Evolutionary conservation across 805 yeast species (phyloP).

Genomic region (Yarrowia keelungensis): DNA sequence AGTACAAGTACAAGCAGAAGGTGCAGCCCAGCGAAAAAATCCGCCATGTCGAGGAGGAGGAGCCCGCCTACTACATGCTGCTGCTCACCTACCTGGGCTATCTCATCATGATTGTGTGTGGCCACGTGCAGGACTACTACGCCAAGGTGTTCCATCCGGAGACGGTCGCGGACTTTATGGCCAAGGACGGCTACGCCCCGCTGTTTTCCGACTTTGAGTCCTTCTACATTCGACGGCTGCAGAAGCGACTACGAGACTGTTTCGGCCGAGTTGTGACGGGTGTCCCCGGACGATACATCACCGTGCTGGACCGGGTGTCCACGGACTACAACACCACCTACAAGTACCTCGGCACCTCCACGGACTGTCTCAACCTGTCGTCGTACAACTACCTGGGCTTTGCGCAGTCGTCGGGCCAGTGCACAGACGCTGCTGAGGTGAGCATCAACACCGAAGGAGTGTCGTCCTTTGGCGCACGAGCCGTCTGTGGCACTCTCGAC

Average conservation of each 20-base stretch:
- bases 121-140: conserved; percentile 88
- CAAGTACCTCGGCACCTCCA: conserved; percentile 75
- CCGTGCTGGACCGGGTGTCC: conserved; percentile 80
- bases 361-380: conserved; percentile 82
- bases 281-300: conserved; percentile 92
- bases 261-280: conserved; percentile 96
- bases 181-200: conserved; percentile 91
- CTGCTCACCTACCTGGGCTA: conserved; percentile 86
- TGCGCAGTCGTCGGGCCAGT: conserved; percentile 91
- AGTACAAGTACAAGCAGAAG: conserved; percentile 67
- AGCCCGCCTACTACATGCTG: conserved; percentile 83
- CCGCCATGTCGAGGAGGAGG: conserved; percentile 68
- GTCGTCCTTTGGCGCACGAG: conserved; percentile 78
- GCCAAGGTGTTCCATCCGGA: conserved; percentile 76
- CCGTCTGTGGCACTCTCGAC: conserved; percentile 74
- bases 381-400: conserved; percentile 96
- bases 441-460: conserved; percentile 75
- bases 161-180: conserved; percentile 66
- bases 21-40: conserved; percentile 64
- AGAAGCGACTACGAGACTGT: conserved; percentile 89
- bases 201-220: conserved; percentile 93
- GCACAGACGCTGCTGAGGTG: conserved; percentile 79
- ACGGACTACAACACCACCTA: conserved; percentile 68
- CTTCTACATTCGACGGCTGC: conserved; percentile 90
- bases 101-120: conserved; percentile 81